Evolutionary conservation across 116 monocot species (phyloP).

Genomic region (Zostera marina): DNA sequence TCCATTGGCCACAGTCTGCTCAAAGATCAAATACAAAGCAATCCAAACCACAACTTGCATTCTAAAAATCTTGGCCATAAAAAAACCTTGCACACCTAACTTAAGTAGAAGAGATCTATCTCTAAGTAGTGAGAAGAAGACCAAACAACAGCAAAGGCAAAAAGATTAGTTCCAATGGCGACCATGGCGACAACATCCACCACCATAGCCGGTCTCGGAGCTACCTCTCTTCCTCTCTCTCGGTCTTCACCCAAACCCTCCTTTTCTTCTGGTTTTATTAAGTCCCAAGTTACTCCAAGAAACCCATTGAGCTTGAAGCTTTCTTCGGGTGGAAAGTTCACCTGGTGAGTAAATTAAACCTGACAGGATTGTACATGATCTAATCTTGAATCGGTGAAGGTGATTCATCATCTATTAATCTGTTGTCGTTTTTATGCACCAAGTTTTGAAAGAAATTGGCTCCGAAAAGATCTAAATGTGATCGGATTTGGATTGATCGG

Average conservation of each 20-base stretch:
- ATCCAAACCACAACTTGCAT: slow-evolving; percentile 1
- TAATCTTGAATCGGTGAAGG: neutral
- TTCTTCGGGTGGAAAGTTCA: slow-evolving; percentile 46
- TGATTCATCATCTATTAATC: neutral
- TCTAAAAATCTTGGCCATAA: neutral
- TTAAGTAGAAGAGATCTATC: too few relatives aligned
- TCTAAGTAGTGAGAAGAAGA: neutral
- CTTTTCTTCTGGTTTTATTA: slow-evolving; percentile 44
- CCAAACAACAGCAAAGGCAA: too few relatives aligned
- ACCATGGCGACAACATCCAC: slow-evolving; percentile 64
- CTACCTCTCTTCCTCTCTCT: slow-evolving; percentile 22
- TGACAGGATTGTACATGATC: neutral
- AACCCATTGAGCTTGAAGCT: slow-evolving; percentile 42
- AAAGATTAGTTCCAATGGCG: slow-evolving; percentile 3
- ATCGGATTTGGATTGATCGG: slow-evolving; percentile 86
- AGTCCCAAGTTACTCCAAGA: slow-evolving; percentile 27
- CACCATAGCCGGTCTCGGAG: slow-evolving; percentile 37
- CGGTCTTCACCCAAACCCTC: slow-evolving; percentile 18
- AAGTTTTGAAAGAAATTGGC: slow-evolving; percentile 27
- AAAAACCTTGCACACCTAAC: neutral
- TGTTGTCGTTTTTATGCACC: neutral
- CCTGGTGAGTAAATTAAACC: slow-evolving; percentile 26
- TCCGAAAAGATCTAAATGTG: slow-evolving; percentile 69
- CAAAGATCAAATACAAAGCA: neutral
- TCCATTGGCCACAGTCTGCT: neutral